Evolutionary conservation across 2,329 filamentous ascomycete genomes (phyloP).

Genomic region (Cercospora sojina): DNA sequence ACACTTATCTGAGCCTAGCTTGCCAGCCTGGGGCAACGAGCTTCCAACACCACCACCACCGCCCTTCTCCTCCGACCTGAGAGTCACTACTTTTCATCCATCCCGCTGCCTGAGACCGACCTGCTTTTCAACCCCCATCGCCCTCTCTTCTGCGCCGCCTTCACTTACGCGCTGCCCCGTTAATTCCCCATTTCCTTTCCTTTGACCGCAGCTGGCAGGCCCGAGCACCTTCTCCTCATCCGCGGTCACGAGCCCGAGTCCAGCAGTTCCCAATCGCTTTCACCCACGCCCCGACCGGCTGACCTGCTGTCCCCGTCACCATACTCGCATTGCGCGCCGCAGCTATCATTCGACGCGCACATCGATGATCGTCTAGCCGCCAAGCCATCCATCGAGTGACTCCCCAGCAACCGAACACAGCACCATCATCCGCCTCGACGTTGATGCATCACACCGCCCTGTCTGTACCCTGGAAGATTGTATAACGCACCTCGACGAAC

Average conservation of each 20-base stretch:
- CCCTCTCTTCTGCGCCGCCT: constrained; percentile 1
- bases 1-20: not conserved
- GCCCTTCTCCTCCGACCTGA: not conserved
- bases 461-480: not conserved
- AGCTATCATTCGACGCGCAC: not conserved
- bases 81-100: not conserved
- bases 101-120: not conserved
- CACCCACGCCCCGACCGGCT: not conserved
- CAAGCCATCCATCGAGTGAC: constrained; percentile 2
- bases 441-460: not conserved
- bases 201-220: constrained; percentile 4
- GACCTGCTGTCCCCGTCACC: not conserved
- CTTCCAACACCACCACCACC: not conserved
- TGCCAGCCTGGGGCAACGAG: not conserved
- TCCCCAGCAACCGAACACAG: not conserved
- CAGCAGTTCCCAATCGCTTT: not conserved
- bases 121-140: not conserved
- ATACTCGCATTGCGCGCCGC: not conserved
- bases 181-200: not conserved
- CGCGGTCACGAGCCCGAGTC: constrained; percentile 3
- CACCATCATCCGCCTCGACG: not conserved
- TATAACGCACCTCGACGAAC: not conserved
- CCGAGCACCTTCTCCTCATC: not conserved
- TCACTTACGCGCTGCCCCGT: constrained; percentile 5
- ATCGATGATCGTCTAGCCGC: constrained; percentile 3